Conservation (phyloP, 1,284 basidiomycete species). For the Earliella scabrosa region DNA sequence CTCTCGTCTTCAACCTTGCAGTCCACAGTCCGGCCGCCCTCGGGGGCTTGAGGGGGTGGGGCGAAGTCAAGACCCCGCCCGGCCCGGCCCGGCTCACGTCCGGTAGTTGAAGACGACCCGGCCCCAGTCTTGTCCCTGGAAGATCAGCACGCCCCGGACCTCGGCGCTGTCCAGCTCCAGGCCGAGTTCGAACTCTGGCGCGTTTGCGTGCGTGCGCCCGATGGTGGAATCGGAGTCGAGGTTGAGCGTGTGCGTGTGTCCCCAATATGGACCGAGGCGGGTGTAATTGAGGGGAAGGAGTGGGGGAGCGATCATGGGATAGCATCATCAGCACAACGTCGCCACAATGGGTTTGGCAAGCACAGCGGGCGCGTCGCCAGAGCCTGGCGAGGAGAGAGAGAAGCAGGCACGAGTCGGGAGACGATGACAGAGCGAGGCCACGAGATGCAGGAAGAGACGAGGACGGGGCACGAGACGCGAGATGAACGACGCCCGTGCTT, state of each 20-base stretch:
- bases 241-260: too few species aligned
- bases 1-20: too few species aligned
- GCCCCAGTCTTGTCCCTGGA: conserved; percentile 78
- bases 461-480: neutral
- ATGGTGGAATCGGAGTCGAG: too few species aligned
- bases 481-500: neutral
- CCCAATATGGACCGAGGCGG: too few species aligned
- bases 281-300: too few species aligned
- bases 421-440: neutral
- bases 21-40: too few species aligned
- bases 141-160: conserved; percentile 76
- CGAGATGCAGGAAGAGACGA: neutral
- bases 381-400: neutral
- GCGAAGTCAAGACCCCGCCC: too few species aligned
- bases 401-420: neutral
- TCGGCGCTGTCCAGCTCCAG: conserved; percentile 82
- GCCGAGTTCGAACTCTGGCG: conserved; percentile 77
- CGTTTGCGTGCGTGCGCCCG: neutral
- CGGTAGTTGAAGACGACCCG: conserved; percentile 52
- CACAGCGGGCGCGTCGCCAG: neutral
- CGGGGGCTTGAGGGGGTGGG: too few species aligned
- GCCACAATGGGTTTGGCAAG: conserved; percentile 6
- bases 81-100: conserved; percentile 19
- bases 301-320: neutral
- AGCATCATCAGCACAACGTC: conserved; percentile 8